Base-by-base conservation (phyloP, 441 rosid species). In the Populus trichocarpa region DNA sequence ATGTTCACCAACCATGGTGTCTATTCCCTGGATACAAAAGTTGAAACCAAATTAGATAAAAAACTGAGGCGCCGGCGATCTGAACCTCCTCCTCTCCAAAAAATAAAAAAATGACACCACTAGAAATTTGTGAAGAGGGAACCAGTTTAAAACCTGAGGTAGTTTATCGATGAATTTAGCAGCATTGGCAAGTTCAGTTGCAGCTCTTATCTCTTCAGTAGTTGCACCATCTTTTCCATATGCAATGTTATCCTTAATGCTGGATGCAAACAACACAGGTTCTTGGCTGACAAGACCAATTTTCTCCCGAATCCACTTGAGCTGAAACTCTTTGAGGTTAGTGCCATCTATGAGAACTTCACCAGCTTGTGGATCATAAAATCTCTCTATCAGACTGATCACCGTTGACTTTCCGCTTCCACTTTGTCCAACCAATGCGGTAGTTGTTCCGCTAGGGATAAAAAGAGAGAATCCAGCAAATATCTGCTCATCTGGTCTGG, bases 231-330 rank as follows among this genome's bases (percentile, higher is more conserved):
- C 91, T 83, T 91, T 92, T 67, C 97, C 98, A 35, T 90, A 93
- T 0, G 90, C 89, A 38, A 93, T 91, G 42, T 93, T 93, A 23
- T 93, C 98, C 77, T 73, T 85, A 20, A 93, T 92, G 80, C 93
- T 90, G 13, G 89, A 84, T 2, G 94, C 69, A 83, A 93, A 93
- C 83, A 93, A 53, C 35, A 87, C 92, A 4, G 97, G 98, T 81
- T 93, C 98, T 81, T 93, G 98, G 75, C 95, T 91, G 75, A 93
- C 98, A 64, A 95, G 91, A 57, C 99, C 98, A 8, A 93, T 90
- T 75, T 90, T 89, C 73, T 79, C 80, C 77, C 98, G 84, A 32
- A 92, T 93, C 97, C 98, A 93, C 73, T 84, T 91, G 2, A 93
- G 89, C 71, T 88, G 91, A 70, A 89, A 89, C 71, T 91, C 90